Evolutionary conservation across 2,329 filamentous ascomycete species (phyloP), one percentile per base, ranked within the genome.

Genomic region (Colletotrichum magnum): DNA sequence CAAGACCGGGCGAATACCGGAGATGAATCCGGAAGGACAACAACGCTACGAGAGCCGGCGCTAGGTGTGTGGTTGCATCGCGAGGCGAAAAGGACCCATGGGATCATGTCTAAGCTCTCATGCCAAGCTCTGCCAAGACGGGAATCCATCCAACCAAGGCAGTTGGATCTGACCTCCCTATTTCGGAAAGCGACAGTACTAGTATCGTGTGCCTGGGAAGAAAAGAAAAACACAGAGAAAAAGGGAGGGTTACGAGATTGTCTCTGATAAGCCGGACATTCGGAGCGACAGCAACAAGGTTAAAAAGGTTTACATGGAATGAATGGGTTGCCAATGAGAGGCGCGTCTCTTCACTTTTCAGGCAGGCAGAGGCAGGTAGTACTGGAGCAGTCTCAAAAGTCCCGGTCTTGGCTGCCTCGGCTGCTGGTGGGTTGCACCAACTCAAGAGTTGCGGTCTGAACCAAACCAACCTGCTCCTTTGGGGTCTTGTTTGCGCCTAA

Each of bases 61-160:
- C 64, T 57, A 63, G 26, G 18, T 28, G 41, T 56, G 21, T 18
- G 50, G 64, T 67, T 54, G 58, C 45, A 67, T 51, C 52, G 64
- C 32, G 48, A 60, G 41, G 16, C 41, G 21, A 41, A 36, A 5
- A 53, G 28, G 28, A 32, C 28, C 28, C 41, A 43, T 43, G 41
- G 41, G 24, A 53, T 15, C 57, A 36, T 26, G 36, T 47, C 10
- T 60, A 15, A 45, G 59, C 45, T 26, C 45, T 36, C 54, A 65
- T 65, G 62, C 62, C 62, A 65, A 65, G 62, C 56, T 65, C 47
- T 48, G 62, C 62, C 62, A 53, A 67, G 58, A 41, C 58, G 58
- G 64, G 32, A 39, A 41, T 56, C 12, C 21, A 41, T 63, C 64
- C 64, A 62, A 63, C 64, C 64, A 62, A 26, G 64, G 58, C 64